These are phyloP conservation scores for Neurospora sp. DNA, from an alignment of 495 filamentous ascomycete species.

Conservation along the genomic window DNA sequence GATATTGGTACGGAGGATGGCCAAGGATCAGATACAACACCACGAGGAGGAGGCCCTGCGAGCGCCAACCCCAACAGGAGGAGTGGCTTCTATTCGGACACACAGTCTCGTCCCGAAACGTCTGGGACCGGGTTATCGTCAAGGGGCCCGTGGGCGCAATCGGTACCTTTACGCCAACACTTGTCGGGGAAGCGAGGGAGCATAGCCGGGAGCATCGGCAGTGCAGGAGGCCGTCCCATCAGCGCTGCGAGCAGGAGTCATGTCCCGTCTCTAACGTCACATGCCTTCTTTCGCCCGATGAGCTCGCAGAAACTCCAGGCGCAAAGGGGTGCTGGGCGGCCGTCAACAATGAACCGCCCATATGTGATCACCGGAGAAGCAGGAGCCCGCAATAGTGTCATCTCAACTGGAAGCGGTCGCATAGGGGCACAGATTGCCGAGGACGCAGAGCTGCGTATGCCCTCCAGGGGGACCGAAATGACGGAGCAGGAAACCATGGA, in stretches of 20 bases:
- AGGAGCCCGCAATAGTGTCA: conserved; percentile 37
- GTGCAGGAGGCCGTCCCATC: conserved; percentile 43
- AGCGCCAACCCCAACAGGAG: conserved; percentile 15
- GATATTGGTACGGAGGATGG: conserved; percentile 56
- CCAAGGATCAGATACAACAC: conserved; percentile 24
- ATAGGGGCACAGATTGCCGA: conserved; percentile 26
- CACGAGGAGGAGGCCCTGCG: conserved; percentile 18
- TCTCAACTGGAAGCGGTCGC: conserved; percentile 34
- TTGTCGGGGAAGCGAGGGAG: conserved; percentile 32
- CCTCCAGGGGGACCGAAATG: conserved; percentile 69
- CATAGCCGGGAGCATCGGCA: conserved; percentile 31
- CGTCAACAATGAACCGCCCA: conserved; percentile 27
- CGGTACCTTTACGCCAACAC: conserved; percentile 36
- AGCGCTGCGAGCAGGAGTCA: conserved; percentile 71
- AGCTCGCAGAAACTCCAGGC: conserved; percentile 91
- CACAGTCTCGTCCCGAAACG: conserved; percentile 37
- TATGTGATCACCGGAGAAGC: conserved; percentile 24
- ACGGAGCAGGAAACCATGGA: conserved; percentile 56
- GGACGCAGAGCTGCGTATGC: conserved; percentile 44
- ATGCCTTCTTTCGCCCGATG: conserved; percentile 94
- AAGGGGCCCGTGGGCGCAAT: conserved; percentile 39
- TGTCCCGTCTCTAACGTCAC: conserved; percentile 78
- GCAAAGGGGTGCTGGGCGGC: conserved; percentile 54
- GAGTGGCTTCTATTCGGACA: conserved; percentile 33
- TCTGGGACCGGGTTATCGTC: conserved; percentile 41